phyloP scores from a whole-genome alignment of 148 eudicot species.

The Camellia granthamiana region DNA sequence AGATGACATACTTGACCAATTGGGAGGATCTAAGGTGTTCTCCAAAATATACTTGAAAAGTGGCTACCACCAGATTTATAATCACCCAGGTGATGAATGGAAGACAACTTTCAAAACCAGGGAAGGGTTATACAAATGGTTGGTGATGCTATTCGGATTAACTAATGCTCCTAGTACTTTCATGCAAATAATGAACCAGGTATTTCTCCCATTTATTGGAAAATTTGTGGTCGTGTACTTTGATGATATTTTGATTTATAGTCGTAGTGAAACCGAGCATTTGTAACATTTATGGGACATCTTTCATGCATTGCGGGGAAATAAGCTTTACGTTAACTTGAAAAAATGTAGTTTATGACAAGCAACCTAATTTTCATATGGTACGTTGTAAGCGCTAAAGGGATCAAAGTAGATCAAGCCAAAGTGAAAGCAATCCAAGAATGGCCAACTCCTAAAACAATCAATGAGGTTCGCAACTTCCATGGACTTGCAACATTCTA shows the following conservation, averaged over 20 bases:
- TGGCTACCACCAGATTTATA: neutral
- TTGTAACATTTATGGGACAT: neutral
- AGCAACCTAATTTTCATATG: neutral
- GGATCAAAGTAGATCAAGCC: neutral
- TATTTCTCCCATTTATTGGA: neutral
- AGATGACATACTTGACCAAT: neutral
- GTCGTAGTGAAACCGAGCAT: neutral
- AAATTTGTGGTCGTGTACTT: neutral
- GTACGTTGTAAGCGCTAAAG: neutral
- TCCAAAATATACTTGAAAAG: neutral
- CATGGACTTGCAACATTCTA: neutral
- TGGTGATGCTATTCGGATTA: neutral
- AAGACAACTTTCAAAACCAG: neutral
- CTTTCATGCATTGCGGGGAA: neutral
- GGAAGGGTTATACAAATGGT: neutral
- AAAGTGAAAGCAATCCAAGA: neutral
- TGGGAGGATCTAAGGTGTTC: neutral
- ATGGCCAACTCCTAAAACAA: neutral
- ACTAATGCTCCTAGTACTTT: slow-evolving; percentile 1
- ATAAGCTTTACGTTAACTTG: neutral
- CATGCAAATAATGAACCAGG: neutral
- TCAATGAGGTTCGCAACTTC: neutral
- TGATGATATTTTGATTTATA: neutral
- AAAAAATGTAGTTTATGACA: neutral
- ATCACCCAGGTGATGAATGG: neutral